These are phyloP conservation scores for Colletotrichum liriopes DNA, from an alignment of 2,329 filamentous ascomycete genomes.

Conservation along the genomic window DNA sequence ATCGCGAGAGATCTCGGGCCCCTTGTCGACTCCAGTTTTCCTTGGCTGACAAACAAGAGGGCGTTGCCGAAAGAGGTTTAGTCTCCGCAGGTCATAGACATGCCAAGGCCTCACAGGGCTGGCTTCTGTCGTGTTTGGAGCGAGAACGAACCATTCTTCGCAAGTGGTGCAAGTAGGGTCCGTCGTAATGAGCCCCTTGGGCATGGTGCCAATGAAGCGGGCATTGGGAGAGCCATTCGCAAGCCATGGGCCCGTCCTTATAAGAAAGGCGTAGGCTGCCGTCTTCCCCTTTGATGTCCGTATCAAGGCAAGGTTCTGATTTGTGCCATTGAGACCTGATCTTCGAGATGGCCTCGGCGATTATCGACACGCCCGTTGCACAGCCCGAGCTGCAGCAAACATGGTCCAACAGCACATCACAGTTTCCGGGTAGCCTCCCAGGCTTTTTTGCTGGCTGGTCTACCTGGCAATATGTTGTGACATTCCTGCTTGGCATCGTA, in stretches of 20 bases:
- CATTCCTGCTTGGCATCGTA: conserved; percentile 51
- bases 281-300: neutral
- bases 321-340: too few relatives aligned
- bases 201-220: neutral
- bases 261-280: neutral
- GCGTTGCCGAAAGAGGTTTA: conserved; percentile 48
- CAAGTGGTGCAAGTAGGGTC: neutral
- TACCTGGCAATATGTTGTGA: conserved; percentile 52
- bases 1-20: neutral
- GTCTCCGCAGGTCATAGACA: conserved; percentile 46
- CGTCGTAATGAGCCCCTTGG: neutral
- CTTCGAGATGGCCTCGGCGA: conserved; percentile 12
- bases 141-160: conserved; percentile 4
- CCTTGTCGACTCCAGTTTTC: conserved; percentile 6
- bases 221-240: neutral
- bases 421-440: neutral
- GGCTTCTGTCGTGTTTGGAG: neutral
- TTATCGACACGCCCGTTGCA: neutral
- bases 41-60: conserved; percentile 2
- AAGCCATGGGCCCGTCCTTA: neutral
- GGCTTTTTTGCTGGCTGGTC: conserved; percentile 42
- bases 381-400: conserved; percentile 16
- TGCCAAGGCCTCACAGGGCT: conserved; percentile 21
- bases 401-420: conserved; percentile 21
- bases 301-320: too few relatives aligned